These are phyloP conservation scores for Dictyostelium purpureum DNA, from an alignment of 78 protist genomes.

Conservation along the genomic window DNA sequence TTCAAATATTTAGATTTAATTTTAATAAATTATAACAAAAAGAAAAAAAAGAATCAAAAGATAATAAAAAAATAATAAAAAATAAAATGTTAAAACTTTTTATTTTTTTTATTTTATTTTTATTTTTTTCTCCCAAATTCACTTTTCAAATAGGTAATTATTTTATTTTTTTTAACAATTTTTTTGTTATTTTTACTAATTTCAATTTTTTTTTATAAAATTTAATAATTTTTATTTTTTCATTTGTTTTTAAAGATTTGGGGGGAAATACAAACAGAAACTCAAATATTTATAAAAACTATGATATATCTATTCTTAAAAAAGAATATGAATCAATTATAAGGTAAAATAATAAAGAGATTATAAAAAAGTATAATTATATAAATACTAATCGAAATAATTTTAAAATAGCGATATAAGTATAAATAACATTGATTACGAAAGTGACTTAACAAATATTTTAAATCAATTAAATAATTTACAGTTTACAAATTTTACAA, in stretches of 20 bases:
- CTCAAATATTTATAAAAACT: constrained; percentile 20
- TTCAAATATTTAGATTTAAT: no score
- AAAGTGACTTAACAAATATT: constrained; percentile 30
- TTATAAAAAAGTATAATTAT: not conserved
- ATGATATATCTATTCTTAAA: constrained; percentile 32
- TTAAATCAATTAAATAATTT: constrained; percentile 18
- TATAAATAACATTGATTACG: constrained; percentile 17
- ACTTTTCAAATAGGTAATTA: not conserved
- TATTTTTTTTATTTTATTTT: not conserved
- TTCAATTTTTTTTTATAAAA: no score
- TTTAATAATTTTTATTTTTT: no score
- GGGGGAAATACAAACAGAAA: not conserved
- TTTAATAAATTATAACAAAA: no score
- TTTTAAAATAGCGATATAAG: not conserved
- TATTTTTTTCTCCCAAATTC: not conserved
- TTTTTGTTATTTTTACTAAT: no score
- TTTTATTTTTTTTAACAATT: no score
- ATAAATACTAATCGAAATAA: not conserved
- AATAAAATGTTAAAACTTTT: not conserved
- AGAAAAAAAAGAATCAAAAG: no score
- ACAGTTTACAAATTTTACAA: constrained; percentile 4
- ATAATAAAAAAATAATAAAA: no score
- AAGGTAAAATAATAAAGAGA: not conserved
- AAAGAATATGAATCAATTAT: constrained; percentile 61
- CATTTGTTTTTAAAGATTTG: no score